Evolutionary conservation across 2,329 filamentous ascomycete species (phyloP).

Genomic region (Aspergillus japonicus): DNA sequence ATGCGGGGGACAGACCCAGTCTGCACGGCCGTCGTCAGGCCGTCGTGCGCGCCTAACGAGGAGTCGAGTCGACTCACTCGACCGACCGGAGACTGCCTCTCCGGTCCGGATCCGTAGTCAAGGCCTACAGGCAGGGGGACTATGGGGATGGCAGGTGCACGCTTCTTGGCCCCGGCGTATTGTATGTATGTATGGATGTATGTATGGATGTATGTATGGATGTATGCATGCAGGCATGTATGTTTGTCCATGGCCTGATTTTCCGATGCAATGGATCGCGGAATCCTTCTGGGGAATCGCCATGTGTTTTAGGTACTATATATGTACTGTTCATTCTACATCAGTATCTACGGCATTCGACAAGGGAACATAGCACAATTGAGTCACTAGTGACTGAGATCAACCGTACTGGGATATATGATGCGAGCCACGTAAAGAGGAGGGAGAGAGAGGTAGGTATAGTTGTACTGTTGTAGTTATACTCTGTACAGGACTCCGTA

Average conservation of each 20-base stretch:
- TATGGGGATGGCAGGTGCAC: background rate
- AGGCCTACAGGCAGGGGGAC: too few species aligned
- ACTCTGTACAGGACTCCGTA: background rate
- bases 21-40: slow-evolving; percentile 15
- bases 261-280: slow-evolving; percentile 2
- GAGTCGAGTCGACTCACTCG: background rate
- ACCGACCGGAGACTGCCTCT: slow-evolving; percentile 8
- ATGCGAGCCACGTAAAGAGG: background rate
- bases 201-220: too few species aligned
- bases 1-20: background rate
- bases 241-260: background rate
- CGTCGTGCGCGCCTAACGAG: slow-evolving; percentile 12
- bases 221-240: too few species aligned
- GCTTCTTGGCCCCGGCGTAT: background rate
- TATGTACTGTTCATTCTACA: too few species aligned
- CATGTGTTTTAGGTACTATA: background rate
- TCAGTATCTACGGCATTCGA: background rate
- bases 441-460: background rate
- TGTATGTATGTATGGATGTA: too few species aligned
- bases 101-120: slow-evolving; percentile 1
- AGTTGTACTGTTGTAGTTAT: too few species aligned
- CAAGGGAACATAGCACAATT: background rate
- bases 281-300: background rate
- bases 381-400: too few species aligned
- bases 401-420: too few species aligned